Evolutionary conservation across 805 yeast genomes (phyloP).

Genomic region (Barnettozyma wickerhamii): DNA sequence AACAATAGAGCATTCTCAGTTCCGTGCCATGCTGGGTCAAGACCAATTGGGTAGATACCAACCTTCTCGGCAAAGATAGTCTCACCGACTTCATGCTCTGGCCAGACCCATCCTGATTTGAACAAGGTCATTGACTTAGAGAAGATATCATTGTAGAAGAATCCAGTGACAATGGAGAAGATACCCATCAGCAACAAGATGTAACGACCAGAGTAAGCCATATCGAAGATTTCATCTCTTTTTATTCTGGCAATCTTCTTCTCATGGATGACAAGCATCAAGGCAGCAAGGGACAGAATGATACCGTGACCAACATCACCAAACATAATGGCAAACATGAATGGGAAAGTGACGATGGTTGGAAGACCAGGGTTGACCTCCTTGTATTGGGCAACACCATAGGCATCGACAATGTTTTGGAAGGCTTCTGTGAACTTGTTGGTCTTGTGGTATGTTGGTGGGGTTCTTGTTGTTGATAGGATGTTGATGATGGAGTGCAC

Average conservation of each 20-base stretch:
- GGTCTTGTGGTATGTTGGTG: conserved; percentile 92
- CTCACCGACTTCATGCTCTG: conserved; percentile 64
- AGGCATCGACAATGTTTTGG: conserved; percentile 91
- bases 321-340: conserved; percentile 98
- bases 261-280: conserved; percentile 69
- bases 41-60: conserved; percentile 77
- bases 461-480: conserved; percentile 64
- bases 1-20: conserved; percentile 88
- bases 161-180: conserved; percentile 93
- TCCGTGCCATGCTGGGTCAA: conserved; percentile 98
- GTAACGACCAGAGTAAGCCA: conserved; percentile 94
- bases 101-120: conserved; percentile 92
- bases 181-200: conserved; percentile 88
- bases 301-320: conserved; percentile 98
- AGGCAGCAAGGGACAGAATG: conserved; percentile 70
- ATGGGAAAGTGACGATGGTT: conserved; percentile 92
- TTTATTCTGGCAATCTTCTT: conserved; percentile 60
- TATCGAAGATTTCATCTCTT: conserved; percentile 91
- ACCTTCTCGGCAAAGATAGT: conserved; percentile 59
- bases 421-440: conserved; percentile 92
- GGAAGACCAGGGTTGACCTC: conserved; percentile 97
- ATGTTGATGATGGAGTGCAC: conserved; percentile 50
- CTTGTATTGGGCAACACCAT: conserved; percentile 88
- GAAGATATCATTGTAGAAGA: conserved; percentile 89
- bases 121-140: conserved; percentile 88